phyloP scores from a whole-genome alignment of 352 stramenopile genomes.

The Phytopythium helicoides region DNA sequence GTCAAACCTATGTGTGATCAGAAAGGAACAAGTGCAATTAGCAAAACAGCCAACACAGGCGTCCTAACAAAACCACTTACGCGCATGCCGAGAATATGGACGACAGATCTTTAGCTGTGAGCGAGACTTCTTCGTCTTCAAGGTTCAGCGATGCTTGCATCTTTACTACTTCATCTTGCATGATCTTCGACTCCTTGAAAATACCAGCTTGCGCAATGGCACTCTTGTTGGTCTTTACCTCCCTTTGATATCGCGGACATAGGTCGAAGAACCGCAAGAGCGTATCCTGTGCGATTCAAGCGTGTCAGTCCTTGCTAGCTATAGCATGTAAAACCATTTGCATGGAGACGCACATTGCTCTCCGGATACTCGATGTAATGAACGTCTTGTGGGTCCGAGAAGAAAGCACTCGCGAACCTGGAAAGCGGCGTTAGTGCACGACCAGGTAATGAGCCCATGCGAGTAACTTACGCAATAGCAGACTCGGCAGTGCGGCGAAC shows the following conservation, averaged over 20 bases:
- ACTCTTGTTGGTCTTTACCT: constrained; percentile 44
- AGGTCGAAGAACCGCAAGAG: constrained; percentile 61
- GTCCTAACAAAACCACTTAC: constrained; percentile 9
- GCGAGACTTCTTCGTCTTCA: constrained; percentile 14
- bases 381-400: constrained; percentile 41
- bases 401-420: constrained; percentile 55
- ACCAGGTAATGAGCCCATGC: not conserved
- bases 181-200: constrained; percentile 29
- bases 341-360: constrained; percentile 15
- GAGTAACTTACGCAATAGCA: constrained; percentile 37
- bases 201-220: constrained; percentile 19
- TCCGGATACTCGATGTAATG: constrained; percentile 39
- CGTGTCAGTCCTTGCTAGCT: not conserved
- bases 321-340: too few relatives aligned
- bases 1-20: constrained; percentile 37
- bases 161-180: constrained; percentile 9
- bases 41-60: not conserved
- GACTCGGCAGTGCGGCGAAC: constrained; percentile 53
- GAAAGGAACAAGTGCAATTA: not conserved
- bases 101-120: constrained; percentile 30
- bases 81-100: constrained; percentile 40
- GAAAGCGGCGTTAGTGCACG: not conserved
- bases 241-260: constrained; percentile 44
- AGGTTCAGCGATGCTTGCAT: constrained; percentile 24
- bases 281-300: constrained; percentile 19